Conservation (phyloP, 2,329 filamentous ascomycete species). For the Plectosphaerella cucumerina region DNA sequence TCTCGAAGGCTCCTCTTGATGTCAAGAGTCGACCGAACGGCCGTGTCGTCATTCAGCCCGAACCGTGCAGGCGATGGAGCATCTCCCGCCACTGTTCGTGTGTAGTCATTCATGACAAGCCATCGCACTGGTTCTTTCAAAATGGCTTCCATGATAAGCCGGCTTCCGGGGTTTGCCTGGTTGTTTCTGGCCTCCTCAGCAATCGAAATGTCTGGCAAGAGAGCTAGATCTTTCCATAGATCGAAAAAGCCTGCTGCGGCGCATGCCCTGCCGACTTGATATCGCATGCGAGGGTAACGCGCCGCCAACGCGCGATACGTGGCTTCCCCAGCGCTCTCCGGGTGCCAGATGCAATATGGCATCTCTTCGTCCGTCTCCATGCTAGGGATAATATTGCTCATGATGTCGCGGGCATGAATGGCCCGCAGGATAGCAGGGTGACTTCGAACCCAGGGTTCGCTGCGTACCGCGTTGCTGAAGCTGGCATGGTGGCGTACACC, state of each 20-base stretch:
- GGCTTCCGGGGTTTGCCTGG: slow-evolving; percentile 6
- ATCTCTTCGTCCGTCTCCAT: slow-evolving; percentile 15
- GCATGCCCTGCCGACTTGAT: slow-evolving; percentile 31
- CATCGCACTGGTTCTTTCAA: slow-evolving; percentile 22
- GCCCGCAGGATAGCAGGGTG: background rate
- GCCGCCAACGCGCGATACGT: slow-evolving; percentile 26
- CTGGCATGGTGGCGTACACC: background rate
- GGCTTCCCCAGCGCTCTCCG: slow-evolving; percentile 27
- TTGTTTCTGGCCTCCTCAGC: slow-evolving; percentile 31
- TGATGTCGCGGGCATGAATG: slow-evolving; percentile 14
- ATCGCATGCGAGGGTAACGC: slow-evolving; percentile 26
- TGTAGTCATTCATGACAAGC: slow-evolving; percentile 32
- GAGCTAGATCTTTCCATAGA: slow-evolving; percentile 29
- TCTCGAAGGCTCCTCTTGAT: too few relatives aligned
- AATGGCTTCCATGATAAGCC: slow-evolving; percentile 23
- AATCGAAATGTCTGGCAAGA: slow-evolving; percentile 28
- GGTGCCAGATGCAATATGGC: slow-evolving; percentile 36
- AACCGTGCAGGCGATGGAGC: slow-evolving; percentile 5
- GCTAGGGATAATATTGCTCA: slow-evolving; percentile 21
- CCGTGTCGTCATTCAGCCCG: slow-evolving; percentile 29
- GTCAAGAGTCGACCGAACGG: slow-evolving; percentile 14
- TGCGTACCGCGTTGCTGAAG: background rate
- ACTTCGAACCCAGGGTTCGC: background rate
- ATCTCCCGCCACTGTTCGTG: slow-evolving; percentile 14
- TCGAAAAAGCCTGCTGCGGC: slow-evolving; percentile 29